A percentile compares a stretch with the other conserved stretches of the same genome.
These are phyloP conservation scores for Leptographium flavum DNA, from an alignment of 2,329 filamentous ascomycete species.

Conservation along the genomic window DNA sequence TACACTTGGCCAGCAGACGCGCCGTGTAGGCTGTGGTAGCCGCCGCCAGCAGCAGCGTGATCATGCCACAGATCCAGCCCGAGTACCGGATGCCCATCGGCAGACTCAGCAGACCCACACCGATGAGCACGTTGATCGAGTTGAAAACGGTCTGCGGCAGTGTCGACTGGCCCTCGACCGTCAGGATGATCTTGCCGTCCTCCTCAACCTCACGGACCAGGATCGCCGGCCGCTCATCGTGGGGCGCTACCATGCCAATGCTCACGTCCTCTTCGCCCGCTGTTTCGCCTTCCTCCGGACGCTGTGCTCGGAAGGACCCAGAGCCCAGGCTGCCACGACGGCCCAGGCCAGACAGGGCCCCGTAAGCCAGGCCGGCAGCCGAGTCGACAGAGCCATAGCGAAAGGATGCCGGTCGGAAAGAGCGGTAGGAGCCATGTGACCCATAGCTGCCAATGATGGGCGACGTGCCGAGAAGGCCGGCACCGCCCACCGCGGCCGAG, in stretches of 20 bases:
- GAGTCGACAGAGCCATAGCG: slow-evolving; percentile 40
- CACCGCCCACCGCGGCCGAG: slow-evolving; percentile 20
- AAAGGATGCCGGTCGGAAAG: slow-evolving; percentile 41
- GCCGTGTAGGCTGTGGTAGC: slow-evolving; percentile 74
- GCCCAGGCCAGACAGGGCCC: slow-evolving; percentile 16
- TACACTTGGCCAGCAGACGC: slow-evolving; percentile 69
- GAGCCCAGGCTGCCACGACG: slow-evolving; percentile 1
- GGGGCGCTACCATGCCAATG: slow-evolving; percentile 8
- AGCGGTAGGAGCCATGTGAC: slow-evolving; percentile 52
- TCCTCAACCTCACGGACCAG: slow-evolving; percentile 83
- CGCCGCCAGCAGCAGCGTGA: slow-evolving; percentile 61
- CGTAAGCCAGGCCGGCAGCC: slow-evolving; percentile 11
- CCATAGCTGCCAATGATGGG: slow-evolving; percentile 9
- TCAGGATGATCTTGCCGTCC: slow-evolving; percentile 69
- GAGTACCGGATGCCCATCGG: slow-evolving; percentile 78
- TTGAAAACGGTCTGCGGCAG: slow-evolving; percentile 94
- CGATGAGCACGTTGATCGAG: slow-evolving; percentile 84
- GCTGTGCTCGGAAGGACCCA: slow-evolving; percentile 27
- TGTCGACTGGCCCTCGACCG: slow-evolving; percentile 87
- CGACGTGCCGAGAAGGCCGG: background rate
- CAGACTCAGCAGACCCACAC: slow-evolving; percentile 76
- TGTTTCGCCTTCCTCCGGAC: background rate
- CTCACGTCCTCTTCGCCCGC: slow-evolving; percentile 20
- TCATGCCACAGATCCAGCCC: slow-evolving; percentile 73
- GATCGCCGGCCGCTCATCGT: slow-evolving; percentile 53